Evolutionary conservation across 139 green algal genomes (phyloP), one percentile per base, ranked within the genome.

Genomic region (Penium margaritaceum): DNA sequence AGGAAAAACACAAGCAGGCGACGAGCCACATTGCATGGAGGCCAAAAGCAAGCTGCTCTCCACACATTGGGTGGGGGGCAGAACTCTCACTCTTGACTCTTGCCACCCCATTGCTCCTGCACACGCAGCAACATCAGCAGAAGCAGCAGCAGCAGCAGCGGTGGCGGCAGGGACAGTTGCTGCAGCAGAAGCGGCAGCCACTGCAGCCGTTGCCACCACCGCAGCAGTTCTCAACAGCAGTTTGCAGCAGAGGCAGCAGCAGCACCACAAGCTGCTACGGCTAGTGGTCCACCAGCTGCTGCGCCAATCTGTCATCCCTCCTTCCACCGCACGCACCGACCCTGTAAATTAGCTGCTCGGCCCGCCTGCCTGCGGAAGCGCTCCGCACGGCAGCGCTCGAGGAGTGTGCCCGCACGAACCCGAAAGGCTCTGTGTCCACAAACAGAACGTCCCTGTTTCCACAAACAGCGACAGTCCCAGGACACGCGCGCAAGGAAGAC

Each of bases 361-460:
- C 3, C 43, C 43, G 33, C 62, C 65, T 74, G 70, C 12, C 24
- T 64, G 37, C 82, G 79, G 81, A 96, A 95, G 14, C 84, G 77
- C 53, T 96, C 92, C 67, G 94, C 87, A 0, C 69, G 75, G 33
- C 64, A 86, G 29, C 60, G 55, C 83, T 95, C 95, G 33, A 73
- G 67, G 72, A 96, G 95, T 17, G 77, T 62, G 2, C 89, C 71
- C 74, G 96, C 86, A 21, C 84, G 67, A 46, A 88, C 67, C 3
- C 5, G 5, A 87, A 63, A 96, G 83, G 85, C 96, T 92, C 7
- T 91, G 92, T 72, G 97, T 95, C 36, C 88, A 83, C 6, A 90
- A 66, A 78, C 67, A 82, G 72, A 84, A 87, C 27, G 85, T 74
- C 88, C 90, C 95, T 70, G 90, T 81, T 0, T 84, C 58, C 39